Evolutionary conservation across 371 early-diverging fungal species (phyloP), one percentile per base, ranked within the genome.

Genomic region (Lichtheimia ornata): DNA sequence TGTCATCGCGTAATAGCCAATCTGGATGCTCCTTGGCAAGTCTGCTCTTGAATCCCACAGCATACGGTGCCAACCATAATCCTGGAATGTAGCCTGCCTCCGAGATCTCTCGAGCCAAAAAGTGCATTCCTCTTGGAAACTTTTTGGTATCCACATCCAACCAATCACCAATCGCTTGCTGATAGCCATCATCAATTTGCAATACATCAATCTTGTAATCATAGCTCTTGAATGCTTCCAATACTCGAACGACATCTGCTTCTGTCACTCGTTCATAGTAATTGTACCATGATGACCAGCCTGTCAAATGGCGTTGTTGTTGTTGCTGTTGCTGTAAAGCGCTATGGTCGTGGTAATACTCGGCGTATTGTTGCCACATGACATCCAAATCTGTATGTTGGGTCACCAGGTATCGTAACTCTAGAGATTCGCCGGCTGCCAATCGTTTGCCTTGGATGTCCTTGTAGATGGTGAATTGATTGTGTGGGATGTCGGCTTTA

Each of bases 131-230:
- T 0, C 63, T 55, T 1, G 82, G 82, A 58, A 81, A 81, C 58
- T 76, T 78, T 11, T 42, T 30, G 12, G 15, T 42, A 42, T 72
- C 63, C 11, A 64, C 62, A 43, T 61, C 57, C n/a, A 81, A 59
- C 81, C 81, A 81, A 58, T 81, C 81, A 1, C 81, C 81, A 9
- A 81, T 66, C 0, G 69, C 61, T 5, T 56, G 61, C 45, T 73
- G 58, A 50, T 68, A 81, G 3, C 82, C 82, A 61, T 81, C 82
- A 50, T 81, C 82, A 28, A 81, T 73, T 58, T 81, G 82, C 28
- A 81, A 74, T 9, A 76, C 73, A 24, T 74, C 73, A 7, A 73
- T 74, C 1, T 78, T 76, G 56, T 74, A 78, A 0, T 58, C 51
- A 11, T 71, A 56, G 3, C 60, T 54, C 12, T 68, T 58, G 40